Base-by-base conservation (phyloP, 208 protist species). In the Phytomonas sp. region DNA sequence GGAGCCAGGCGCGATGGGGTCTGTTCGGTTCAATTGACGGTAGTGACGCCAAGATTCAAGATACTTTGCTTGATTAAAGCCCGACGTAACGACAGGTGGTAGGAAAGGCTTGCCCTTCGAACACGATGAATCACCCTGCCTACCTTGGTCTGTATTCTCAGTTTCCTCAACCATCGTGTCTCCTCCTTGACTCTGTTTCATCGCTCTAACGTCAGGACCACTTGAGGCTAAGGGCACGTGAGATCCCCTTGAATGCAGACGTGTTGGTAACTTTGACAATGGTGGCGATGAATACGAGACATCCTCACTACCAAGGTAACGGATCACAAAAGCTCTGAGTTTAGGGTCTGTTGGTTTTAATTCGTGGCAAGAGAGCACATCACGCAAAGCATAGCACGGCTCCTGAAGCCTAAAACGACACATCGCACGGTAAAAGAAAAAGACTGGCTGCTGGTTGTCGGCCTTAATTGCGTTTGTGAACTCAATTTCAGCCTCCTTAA, bases 401-500 rank as follows among this genome's bases (percentile, higher is more conserved):
- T 94, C 82, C 70, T 85, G 66, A n/a, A 96, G 79, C 56, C 83
- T 78, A 73, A 96, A 91, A 13, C 91, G 80, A 67, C 84, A 92
- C 34, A 89, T 63, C 0, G 91, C 88, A 11, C 91, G 84, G 72
- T 96, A 88, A 62, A 92, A 92, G 74, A 84, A 96, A 72, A 92
- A 96, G 43, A 89, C 66, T 8, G 91, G 79, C 71, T 94, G 84
- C 8, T 67, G 71, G 31, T 84, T 70, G 69, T 82, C 83, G 36
- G 78, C 77, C 68, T 82, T 84, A 71, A 96, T 96, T 28, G 91
- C 91, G 67, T 84, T 89, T 29, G 84, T 93, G 84, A 93, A 96
- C 76, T 94, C 86, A 37, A 66, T 46, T 67, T 96, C 88, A 26
- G 91, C 91, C 70, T 90, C 83, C 29, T 65, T 64, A 33, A 85